These are phyloP conservation scores for Podila minutissima DNA, from an alignment of 192 early-diverging fungal species.

Conservation along the genomic window DNA sequence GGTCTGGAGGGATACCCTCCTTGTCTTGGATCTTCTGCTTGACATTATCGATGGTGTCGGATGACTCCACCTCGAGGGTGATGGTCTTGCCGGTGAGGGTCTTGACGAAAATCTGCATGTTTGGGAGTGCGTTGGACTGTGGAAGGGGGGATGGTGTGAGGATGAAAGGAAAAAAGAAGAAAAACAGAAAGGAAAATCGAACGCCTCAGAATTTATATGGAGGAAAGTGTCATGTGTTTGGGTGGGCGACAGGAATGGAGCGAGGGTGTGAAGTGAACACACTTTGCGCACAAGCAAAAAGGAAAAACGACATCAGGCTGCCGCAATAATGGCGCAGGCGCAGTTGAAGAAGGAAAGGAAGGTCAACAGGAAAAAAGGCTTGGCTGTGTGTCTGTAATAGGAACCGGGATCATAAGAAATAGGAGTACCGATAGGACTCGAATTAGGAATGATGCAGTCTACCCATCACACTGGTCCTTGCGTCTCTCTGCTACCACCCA, in stretches of 20 bases:
- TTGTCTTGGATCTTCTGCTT: slow-evolving; percentile 87
- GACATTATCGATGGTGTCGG: slow-evolving; percentile 84
- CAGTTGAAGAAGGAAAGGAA: too few relatives aligned
- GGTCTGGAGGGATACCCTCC: neutral
- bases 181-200: slow-evolving; percentile 7
- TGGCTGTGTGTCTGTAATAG: neutral
- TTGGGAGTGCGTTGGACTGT: neutral
- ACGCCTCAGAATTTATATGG: neutral
- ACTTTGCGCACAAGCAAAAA: too few relatives aligned
- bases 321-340: too few relatives aligned
- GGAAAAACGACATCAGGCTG: too few relatives aligned
- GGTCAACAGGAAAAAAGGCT: neutral
- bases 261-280: too few relatives aligned
- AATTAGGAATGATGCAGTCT: too few relatives aligned
- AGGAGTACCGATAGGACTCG: too few relatives aligned
- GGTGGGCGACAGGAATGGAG: too few relatives aligned
- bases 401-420: too few relatives aligned
- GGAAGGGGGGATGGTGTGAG: neutral
- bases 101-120: slow-evolving; percentile 83
- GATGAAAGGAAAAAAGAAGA: neutral
- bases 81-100: slow-evolving; percentile 96
- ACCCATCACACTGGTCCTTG: too few relatives aligned
- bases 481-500: too few relatives aligned
- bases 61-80: slow-evolving; percentile 76
- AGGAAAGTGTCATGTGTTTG: neutral